Conservation (phyloP, 371 early-diverging fungal species). For the Mucor mucedo region DNA sequence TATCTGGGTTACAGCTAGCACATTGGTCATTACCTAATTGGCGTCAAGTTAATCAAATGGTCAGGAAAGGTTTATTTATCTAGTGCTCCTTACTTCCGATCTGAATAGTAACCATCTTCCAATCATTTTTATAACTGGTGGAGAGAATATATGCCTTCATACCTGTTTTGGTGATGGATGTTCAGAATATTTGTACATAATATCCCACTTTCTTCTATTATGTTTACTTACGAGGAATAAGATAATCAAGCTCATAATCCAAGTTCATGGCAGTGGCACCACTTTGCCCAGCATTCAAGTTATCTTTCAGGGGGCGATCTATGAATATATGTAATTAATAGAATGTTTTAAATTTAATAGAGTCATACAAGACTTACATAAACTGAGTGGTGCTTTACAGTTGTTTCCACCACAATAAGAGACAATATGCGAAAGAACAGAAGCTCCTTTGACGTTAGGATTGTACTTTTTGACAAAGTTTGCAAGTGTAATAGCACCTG, state of each 20-base stretch:
- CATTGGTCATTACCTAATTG: constrained; percentile 34
- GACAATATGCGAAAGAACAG: constrained; percentile 27
- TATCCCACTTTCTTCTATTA: too few species aligned
- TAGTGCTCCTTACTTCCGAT: constrained; percentile 26
- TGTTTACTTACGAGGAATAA: too few species aligned
- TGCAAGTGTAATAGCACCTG: constrained; percentile 31
- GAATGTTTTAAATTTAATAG: too few species aligned
- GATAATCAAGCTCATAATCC: too few species aligned
- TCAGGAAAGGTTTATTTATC: too few species aligned
- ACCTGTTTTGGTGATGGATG: not conserved
- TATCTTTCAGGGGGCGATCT: too few species aligned
- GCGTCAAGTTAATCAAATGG: too few species aligned
- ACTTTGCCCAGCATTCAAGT: too few species aligned
- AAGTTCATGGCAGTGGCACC: too few species aligned
- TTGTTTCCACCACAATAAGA: constrained; percentile 10
- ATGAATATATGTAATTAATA: too few species aligned
- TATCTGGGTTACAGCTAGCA: constrained; percentile 10
- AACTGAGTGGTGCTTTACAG: not conserved
- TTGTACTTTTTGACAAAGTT: constrained; percentile 37
- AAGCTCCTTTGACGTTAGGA: constrained; percentile 28
- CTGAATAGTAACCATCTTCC: constrained; percentile 37
- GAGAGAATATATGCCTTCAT: constrained; percentile 12
- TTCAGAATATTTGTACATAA: too few species aligned
- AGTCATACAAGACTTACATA: too few species aligned
- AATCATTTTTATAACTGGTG: constrained; percentile 22